Conservation (phyloP, 139 green algal species). For the Tetraselmis chui region DNA sequence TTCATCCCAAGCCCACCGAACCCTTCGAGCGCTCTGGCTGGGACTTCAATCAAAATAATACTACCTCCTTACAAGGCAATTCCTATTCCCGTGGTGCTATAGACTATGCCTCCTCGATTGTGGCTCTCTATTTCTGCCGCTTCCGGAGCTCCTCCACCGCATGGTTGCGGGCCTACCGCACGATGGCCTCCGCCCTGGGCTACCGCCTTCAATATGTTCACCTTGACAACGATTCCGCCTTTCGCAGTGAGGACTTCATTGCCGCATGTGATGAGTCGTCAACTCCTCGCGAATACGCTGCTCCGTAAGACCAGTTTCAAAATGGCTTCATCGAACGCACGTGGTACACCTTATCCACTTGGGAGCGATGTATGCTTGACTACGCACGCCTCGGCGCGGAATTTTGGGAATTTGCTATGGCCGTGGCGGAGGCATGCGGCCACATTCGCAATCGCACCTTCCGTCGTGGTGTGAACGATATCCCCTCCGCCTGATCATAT, state of each 20-base stretch:
- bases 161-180: too few species aligned
- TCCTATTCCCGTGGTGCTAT: too few species aligned
- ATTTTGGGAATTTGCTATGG: not conserved
- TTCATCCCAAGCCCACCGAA: not conserved
- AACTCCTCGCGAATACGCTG: not conserved
- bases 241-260: not conserved
- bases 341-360: not conserved
- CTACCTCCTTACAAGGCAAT: not conserved
- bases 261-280: not conserved
- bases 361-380: not conserved
- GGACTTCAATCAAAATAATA: not conserved
- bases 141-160: too few species aligned
- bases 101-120: too few species aligned
- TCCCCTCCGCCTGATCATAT: not conserved
- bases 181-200: too few species aligned
- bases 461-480: not conserved
- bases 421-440: not conserved
- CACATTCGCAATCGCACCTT: not conserved
- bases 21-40: not conserved
- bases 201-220: too few species aligned
- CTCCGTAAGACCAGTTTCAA: not conserved
- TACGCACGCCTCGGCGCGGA: not conserved
- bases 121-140: too few species aligned
- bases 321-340: not conserved
- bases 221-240: not conserved